Percentiles rank a stretch among this genome's conserved stretches.
These are phyloP conservation scores for Russula ochroleuca DNA, from an alignment of 768 basidiomycete species.

Conservation along the genomic window DNA sequence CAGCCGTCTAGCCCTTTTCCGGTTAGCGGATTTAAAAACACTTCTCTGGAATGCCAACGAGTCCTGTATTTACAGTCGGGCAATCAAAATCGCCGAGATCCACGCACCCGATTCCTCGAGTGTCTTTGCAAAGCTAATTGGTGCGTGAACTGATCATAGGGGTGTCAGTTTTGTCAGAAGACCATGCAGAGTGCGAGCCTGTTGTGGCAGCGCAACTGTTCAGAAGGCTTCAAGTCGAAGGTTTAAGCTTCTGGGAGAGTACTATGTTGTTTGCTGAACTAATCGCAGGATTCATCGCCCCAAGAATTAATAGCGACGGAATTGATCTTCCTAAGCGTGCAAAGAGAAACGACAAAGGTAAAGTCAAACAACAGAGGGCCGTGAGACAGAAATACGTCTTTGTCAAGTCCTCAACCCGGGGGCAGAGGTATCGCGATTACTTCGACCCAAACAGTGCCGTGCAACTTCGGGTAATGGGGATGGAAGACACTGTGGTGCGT, in stretches of 20 bases:
- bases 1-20: conserved; percentile 65
- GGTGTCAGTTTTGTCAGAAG: conserved; percentile 5
- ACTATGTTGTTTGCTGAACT: neutral
- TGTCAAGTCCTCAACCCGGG: conserved; percentile 44
- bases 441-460: conserved; percentile 58
- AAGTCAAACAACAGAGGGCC: conserved; percentile 44
- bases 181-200: conserved; percentile 46
- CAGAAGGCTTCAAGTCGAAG: conserved; percentile 66
- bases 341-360: conserved; percentile 33
- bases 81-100: conserved; percentile 63
- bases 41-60: neutral
- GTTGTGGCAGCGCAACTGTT: conserved; percentile 58
- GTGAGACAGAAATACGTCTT: conserved; percentile 59
- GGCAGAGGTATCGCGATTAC: conserved; percentile 56
- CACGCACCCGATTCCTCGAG: conserved; percentile 40
- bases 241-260: conserved; percentile 35
- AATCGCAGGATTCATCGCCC: conserved; percentile 54
- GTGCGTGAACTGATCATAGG: conserved; percentile 37
- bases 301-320: conserved; percentile 40
- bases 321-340: conserved; percentile 42
- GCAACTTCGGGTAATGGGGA: conserved; percentile 58
- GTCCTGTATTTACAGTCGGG: conserved; percentile 42
- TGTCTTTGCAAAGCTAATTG: conserved; percentile 58
- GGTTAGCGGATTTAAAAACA: conserved; percentile 39
- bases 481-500: conserved; percentile 50